A percentile compares a stretch with the other conserved stretches of the same genome.
These are phyloP conservation scores for Stagonosporopsis tanaceti DNA, from an alignment of 2,329 filamentous ascomycete genomes.

Conservation along the genomic window DNA sequence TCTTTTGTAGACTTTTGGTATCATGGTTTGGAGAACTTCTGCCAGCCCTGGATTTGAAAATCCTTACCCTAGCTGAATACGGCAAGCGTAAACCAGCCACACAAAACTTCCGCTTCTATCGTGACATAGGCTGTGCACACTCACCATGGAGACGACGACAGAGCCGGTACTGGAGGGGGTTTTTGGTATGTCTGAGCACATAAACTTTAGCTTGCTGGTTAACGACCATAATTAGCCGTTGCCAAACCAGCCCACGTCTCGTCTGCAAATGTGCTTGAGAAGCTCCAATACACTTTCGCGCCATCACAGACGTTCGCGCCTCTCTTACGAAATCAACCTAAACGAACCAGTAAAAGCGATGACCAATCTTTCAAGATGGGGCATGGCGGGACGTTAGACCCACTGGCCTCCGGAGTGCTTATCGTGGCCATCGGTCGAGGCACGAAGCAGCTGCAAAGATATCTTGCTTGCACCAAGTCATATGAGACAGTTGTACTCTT, in stretches of 20 bases:
- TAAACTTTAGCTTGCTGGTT: not conserved
- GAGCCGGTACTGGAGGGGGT: conserved; percentile 30
- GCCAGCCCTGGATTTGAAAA: no score
- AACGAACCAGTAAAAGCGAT: conserved; percentile 30
- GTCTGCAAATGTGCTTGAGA: conserved; percentile 34
- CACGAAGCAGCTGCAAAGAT: conserved; percentile 39
- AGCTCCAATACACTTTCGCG: conserved; percentile 33
- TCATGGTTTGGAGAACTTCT: not conserved
- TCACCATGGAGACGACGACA: not conserved
- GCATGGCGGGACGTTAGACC: conserved; percentile 44
- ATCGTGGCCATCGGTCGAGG: conserved; percentile 43
- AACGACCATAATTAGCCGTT: conserved; percentile 25
- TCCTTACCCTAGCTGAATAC: not conserved
- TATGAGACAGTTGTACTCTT: conserved; percentile 42
- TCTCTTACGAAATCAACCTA: conserved; percentile 27
- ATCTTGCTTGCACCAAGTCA: conserved; percentile 38
- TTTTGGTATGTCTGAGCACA: conserved; percentile 25
- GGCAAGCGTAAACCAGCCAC: not conserved
- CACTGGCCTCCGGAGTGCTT: conserved; percentile 40
- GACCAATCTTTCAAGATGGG: conserved; percentile 39
- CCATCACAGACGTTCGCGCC: conserved; percentile 28
- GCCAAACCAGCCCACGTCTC: conserved; percentile 34
- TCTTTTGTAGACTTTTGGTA: no score
- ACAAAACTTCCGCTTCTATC: conserved; percentile 12
- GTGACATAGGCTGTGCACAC: not conserved